A percentile compares a stretch with the other conserved stretches of the same genome.
phyloP scores from a whole-genome alignment of 306 rosid species.

The Medicago arabica region DNA sequence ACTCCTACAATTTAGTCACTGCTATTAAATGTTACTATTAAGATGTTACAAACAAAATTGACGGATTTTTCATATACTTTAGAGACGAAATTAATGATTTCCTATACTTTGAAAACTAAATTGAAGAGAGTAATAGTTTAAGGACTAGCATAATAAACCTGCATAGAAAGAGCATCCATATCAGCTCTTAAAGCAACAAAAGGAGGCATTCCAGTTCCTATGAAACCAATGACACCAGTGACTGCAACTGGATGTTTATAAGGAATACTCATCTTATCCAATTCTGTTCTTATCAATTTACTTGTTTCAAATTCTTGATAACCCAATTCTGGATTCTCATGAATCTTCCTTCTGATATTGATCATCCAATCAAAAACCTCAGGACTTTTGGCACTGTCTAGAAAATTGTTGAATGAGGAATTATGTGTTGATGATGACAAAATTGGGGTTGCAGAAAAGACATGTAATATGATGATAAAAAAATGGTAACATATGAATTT shows the following conservation, averaged over 20 bases:
- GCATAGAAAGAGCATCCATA: constrained; percentile 92
- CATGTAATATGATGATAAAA: constrained; percentile 43
- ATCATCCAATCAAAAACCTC: constrained; percentile 83
- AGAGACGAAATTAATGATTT: too few species aligned
- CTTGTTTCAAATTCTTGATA: constrained; percentile 84
- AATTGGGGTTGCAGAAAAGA: constrained; percentile 40
- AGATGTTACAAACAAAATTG: too few species aligned
- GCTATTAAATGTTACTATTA: too few species aligned
- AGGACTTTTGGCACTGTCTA: constrained; percentile 56
- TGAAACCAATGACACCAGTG: constrained; percentile 79
- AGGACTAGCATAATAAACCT: constrained; percentile 48
- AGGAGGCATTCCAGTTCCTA: constrained; percentile 79
- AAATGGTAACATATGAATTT: constrained; percentile 40
- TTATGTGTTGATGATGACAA: constrained; percentile 4
- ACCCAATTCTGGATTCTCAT: constrained; percentile 81
- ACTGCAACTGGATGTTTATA: constrained; percentile 74
- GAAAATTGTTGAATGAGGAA: constrained; percentile 43
- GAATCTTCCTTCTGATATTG: constrained; percentile 80
- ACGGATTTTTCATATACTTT: too few species aligned
- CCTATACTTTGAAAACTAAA: too few species aligned
- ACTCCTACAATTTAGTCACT: too few species aligned
- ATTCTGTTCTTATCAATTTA: constrained; percentile 69
- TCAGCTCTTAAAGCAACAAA: constrained; percentile 95
- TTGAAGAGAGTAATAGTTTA: too few species aligned
- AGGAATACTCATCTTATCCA: constrained; percentile 63